Conservation (phyloP, 2,329 filamentous ascomycete genomes). For the Tetracladium maxilliforme region DNA sequence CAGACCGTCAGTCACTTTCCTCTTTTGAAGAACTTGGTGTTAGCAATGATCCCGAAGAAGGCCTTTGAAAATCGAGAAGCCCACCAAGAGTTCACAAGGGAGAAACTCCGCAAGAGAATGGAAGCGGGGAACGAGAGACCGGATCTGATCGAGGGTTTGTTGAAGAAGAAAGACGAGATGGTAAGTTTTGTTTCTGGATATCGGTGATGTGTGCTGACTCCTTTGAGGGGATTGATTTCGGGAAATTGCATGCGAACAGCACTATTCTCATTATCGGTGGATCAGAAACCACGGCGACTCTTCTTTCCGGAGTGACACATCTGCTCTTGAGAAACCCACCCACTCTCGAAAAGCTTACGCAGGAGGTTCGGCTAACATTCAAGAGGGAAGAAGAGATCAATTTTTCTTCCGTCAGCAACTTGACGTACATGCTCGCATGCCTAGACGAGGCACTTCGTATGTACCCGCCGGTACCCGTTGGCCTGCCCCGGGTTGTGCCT, state of each 20-base stretch:
- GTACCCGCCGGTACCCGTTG: conserved; percentile 14
- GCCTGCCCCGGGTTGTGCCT: conserved; percentile 1
- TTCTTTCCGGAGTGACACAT: conserved; percentile 5
- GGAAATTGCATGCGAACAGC: too few species aligned
- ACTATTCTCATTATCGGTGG: conserved; percentile 6
- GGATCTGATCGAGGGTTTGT: too few species aligned
- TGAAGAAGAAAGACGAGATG: too few species aligned
- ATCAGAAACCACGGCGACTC: conserved; percentile 7
- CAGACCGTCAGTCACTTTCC: not conserved
- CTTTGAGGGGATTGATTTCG: too few species aligned
- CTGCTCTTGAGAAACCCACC: conserved; percentile 14
- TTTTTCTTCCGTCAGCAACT: conserved; percentile 11
- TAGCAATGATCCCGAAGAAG: conserved; percentile 1
- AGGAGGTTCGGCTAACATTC: conserved; percentile 24
- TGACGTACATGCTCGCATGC: conserved; percentile 23
- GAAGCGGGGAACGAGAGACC: too few species aligned
- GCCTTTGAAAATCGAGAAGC: not conserved
- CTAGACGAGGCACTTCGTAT: conserved; percentile 25
- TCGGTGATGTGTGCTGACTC: too few species aligned
- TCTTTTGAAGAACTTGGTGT: conserved; percentile 1
- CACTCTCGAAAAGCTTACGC: conserved; percentile 13
- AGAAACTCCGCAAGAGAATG: too few species aligned
- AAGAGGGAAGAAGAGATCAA: conserved; percentile 20
- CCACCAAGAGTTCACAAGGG: conserved; percentile 1
- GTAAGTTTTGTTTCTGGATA: too few species aligned